A percentile compares a stretch with the other conserved stretches of the same genome.
Conservation (phyloP, 495 filamentous ascomycete genomes). For the Penicillium turbatum region DNA sequence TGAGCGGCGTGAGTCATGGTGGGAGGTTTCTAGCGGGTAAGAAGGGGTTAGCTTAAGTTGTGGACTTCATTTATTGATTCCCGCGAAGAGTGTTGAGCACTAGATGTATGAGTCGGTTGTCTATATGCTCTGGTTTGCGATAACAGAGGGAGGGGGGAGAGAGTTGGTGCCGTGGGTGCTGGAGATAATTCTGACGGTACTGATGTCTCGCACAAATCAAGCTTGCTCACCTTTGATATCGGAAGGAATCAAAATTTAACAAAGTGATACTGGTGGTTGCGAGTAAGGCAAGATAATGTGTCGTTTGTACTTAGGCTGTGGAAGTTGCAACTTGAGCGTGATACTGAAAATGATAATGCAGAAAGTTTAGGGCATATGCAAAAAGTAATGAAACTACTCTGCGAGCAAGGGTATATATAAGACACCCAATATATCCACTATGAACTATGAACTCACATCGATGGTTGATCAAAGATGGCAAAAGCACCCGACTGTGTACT, state of each 20-base stretch:
- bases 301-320: not conserved
- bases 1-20: constrained; percentile 25
- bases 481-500: constrained; percentile 4
- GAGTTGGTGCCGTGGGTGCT: not conserved
- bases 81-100: not conserved
- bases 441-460: constrained; percentile 17
- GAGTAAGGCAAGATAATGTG: not conserved
- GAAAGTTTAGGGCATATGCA: constrained; percentile 17
- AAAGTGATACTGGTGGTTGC: not conserved
- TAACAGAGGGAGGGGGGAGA: not conserved
- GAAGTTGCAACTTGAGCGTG: not conserved
- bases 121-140: not conserved
- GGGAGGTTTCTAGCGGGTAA: constrained; percentile 6
- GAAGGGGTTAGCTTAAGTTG: not conserved
- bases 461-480: constrained; percentile 11
- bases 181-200: not conserved
- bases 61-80: too few species aligned
- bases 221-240: not conserved
- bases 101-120: not conserved
- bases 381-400: not conserved
- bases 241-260: not conserved
- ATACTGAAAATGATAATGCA: not conserved
- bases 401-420: constrained; percentile 19
- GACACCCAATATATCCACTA: constrained; percentile 3
- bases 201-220: not conserved